Percentiles rank a stretch among this genome's conserved stretches.
phyloP scores from a whole-genome alignment of 129 eudicot species.

The Glebionis coronaria region DNA sequence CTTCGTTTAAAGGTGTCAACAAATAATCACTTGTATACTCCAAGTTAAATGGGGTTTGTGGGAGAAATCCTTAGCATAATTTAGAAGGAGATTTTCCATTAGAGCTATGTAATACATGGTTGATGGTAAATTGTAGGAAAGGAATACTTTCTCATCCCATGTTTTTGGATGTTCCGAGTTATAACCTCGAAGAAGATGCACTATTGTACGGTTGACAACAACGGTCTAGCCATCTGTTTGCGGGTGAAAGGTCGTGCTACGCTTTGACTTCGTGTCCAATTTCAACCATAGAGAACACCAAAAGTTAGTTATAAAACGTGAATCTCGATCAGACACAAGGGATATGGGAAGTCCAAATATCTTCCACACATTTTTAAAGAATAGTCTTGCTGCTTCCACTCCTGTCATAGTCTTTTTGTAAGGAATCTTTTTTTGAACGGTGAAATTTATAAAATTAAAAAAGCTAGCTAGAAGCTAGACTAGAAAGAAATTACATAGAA shows the following conservation, averaged over 20 bases:
- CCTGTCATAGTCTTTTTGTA: slow-evolving; percentile 19
- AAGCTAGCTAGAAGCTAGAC: too few relatives aligned
- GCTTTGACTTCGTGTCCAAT: slow-evolving; percentile 20
- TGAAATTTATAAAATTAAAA: too few relatives aligned
- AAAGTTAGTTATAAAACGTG: slow-evolving; percentile 18
- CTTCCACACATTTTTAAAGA: slow-evolving; percentile 20
- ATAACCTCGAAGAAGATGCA: slow-evolving; percentile 10
- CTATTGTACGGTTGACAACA: slow-evolving; percentile 15
- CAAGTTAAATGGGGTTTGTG: background rate
- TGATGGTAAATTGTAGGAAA: slow-evolving; percentile 11
- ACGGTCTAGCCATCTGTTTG: too few relatives aligned
- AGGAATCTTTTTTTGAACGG: background rate
- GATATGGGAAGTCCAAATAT: slow-evolving; percentile 12
- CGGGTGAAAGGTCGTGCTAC: slow-evolving; percentile 18
- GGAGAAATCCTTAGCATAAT: slow-evolving; percentile 17
- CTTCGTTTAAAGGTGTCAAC: background rate
- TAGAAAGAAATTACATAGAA: too few relatives aligned
- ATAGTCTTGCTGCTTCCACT: slow-evolving; percentile 10
- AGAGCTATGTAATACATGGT: too few relatives aligned
- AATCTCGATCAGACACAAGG: slow-evolving; percentile 3
- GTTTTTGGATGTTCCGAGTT: slow-evolving; percentile 8
- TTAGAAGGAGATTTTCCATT: slow-evolving; percentile 8
- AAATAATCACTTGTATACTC: background rate
- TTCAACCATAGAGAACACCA: slow-evolving; percentile 21
- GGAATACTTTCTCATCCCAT: slow-evolving; percentile 29